These are phyloP conservation scores for Aureobasidium sp. DNA, from an alignment of 2,329 filamentous ascomycete species.

Conservation along the genomic window DNA sequence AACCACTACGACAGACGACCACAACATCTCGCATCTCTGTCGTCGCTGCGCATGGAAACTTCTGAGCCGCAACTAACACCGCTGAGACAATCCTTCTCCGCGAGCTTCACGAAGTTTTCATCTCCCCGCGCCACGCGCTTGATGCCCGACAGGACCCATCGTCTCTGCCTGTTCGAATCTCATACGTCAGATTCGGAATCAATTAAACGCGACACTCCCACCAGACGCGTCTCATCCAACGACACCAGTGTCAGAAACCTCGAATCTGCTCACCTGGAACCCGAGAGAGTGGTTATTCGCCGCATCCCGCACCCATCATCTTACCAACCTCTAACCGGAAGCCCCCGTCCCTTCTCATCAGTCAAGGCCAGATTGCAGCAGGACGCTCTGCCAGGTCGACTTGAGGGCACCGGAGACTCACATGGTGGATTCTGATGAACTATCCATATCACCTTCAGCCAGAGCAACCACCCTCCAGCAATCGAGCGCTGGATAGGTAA, in stretches of 20 bases:
- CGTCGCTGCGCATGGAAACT: constrained; percentile 14
- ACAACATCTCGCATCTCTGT: not conserved
- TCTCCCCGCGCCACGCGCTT: constrained; percentile 1
- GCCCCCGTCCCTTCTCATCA: not conserved
- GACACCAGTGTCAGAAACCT: not conserved
- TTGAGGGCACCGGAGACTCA: constrained; percentile 1
- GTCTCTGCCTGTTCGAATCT: constrained; percentile 2
- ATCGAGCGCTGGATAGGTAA: constrained; percentile 19
- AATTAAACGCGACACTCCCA: constrained; percentile 12
- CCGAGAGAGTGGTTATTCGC: not conserved
- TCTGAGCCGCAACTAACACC: constrained; percentile 7
- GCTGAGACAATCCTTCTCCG: not conserved
- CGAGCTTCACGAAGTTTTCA: not conserved
- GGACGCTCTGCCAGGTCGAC: not conserved
- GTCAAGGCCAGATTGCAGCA: not conserved
- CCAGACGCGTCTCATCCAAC: constrained; percentile 2
- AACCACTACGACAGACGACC: constrained; percentile 8
- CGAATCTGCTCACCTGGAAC: not conserved
- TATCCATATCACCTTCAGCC: constrained; percentile 17
- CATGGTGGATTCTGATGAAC: constrained; percentile 16
- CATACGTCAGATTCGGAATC: constrained; percentile 12
- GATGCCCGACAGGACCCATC: constrained; percentile 1
- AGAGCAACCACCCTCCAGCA: constrained; percentile 18
- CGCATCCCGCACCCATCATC: not conserved
- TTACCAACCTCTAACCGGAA: not conserved